A percentile compares a stretch with the other conserved stretches of the same genome.
Conservation (phyloP, 2,329 filamentous ascomycete genomes). For the Metarhizium album region DNA sequence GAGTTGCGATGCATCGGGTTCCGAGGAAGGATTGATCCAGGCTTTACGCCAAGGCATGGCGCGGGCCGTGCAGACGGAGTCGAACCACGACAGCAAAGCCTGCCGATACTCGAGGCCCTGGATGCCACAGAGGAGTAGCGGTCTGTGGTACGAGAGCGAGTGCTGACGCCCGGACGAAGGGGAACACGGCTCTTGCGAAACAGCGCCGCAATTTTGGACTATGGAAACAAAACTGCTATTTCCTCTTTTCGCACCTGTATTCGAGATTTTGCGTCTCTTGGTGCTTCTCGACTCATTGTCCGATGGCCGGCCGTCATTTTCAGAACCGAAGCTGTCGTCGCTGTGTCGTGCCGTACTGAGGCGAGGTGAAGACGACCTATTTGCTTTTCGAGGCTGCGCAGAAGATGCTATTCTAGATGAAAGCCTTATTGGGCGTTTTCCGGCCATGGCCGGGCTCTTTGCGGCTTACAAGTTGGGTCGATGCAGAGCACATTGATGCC, state of each 20-base stretch:
- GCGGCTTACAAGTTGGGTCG: neutral
- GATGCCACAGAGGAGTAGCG: conserved; percentile 32
- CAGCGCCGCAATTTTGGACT: conserved; percentile 4
- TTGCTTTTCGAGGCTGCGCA: neutral
- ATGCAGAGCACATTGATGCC: neutral
- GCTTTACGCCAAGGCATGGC: conserved; percentile 49
- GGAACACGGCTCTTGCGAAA: conserved; percentile 8
- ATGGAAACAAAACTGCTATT: conserved; percentile 1
- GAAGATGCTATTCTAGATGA: neutral
- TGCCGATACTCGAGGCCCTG: conserved; percentile 22
- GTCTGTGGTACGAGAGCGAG: conserved; percentile 33
- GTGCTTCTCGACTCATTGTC: neutral
- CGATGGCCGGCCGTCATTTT: neutral
- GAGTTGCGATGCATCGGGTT: conserved; percentile 21
- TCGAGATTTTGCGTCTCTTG: conserved; percentile 8
- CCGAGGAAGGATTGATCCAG: conserved; percentile 36
- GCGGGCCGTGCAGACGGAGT: conserved; percentile 33
- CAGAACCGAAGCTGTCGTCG: neutral
- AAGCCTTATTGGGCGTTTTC: neutral
- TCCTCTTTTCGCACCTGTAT: neutral
- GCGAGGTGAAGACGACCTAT: neutral
- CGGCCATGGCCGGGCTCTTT: neutral
- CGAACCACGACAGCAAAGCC: conserved; percentile 41
- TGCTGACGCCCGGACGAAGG: conserved; percentile 10
- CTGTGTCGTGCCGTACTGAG: neutral